phyloP scores from a whole-genome alignment of 805 yeast genomes.

The Citeromyces matritensis region DNA sequence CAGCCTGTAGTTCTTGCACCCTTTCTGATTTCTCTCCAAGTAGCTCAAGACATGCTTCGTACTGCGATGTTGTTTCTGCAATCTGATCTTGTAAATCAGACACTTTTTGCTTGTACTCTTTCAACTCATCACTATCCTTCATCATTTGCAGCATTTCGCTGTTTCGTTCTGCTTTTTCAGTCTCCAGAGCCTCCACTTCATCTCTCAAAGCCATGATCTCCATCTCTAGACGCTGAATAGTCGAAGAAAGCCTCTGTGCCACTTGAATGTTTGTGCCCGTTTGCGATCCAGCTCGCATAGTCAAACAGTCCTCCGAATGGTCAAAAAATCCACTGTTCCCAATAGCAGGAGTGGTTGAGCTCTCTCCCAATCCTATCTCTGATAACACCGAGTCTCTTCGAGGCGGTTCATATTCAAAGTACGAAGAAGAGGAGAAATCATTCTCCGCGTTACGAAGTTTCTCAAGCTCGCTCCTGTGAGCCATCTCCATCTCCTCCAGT shows the following conservation, averaged over 20 bases:
- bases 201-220: conserved; percentile 56
- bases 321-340: too few relatives aligned
- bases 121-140: conserved; percentile 28
- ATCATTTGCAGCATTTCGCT: conserved; percentile 48
- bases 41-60: conserved; percentile 44
- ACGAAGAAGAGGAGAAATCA: conserved; percentile 13
- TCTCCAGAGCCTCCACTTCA: conserved; percentile 34
- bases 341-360: conserved; percentile 25
- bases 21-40: conserved; percentile 81
- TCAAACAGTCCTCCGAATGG: too few relatives aligned
- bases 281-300: conserved; percentile 1
- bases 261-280: conserved; percentile 33
- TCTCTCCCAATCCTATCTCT: conserved; percentile 29
- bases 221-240: conserved; percentile 65
- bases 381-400: too few relatives aligned
- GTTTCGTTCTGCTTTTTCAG: conserved; percentile 53
- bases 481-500: conserved; percentile 13
- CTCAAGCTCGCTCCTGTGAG: conserved; percentile 5
- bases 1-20: conserved; percentile 77
- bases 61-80: conserved; percentile 19
- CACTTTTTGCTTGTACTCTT: conserved; percentile 12
- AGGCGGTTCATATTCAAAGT: conserved; percentile 1
- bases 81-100: conserved; percentile 17
- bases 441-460: conserved; percentile 5
- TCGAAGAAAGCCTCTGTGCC: conserved; percentile 60